These are phyloP conservation scores for Metschnikowia lachancei DNA, from an alignment of 805 yeast genomes.

Conservation along the genomic window DNA sequence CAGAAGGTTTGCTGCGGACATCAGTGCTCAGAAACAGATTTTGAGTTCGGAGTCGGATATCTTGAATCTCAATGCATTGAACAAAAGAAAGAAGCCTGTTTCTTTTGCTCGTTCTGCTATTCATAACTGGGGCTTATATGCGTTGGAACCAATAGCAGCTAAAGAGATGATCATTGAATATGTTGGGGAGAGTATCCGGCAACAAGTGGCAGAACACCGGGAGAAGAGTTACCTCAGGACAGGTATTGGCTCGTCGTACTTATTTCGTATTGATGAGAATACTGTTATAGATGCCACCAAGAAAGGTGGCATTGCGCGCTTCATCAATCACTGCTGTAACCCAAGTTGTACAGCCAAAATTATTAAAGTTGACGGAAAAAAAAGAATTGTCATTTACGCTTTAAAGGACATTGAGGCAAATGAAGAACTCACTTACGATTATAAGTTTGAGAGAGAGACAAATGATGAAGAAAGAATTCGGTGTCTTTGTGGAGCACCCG, in stretches of 20 bases:
- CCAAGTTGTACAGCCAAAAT: constrained; percentile 98
- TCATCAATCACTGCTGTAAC: constrained; percentile 94
- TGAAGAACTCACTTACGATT: constrained; percentile 93
- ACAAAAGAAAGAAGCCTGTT: constrained; percentile 88
- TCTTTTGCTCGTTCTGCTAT: constrained; percentile 96
- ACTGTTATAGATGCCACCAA: constrained; percentile 97
- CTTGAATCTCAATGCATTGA: constrained; percentile 78
- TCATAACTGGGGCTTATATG: constrained; percentile 97
- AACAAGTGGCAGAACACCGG: constrained; percentile 89
- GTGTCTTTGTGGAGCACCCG: constrained; percentile 93
- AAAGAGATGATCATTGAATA: constrained; percentile 97
- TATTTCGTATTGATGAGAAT: constrained; percentile 89
- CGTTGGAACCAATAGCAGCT: constrained; percentile 91
- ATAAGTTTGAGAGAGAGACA: constrained; percentile 88
- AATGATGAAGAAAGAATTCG: constrained; percentile 84
- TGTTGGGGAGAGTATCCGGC: constrained; percentile 92
- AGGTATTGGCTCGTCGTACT: constrained; percentile 93
- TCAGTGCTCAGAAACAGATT: constrained; percentile 72
- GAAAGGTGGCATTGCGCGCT: constrained; percentile 94
- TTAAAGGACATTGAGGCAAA: constrained; percentile 81
- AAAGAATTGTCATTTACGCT: constrained; percentile 93
- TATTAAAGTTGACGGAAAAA: constrained; percentile 89
- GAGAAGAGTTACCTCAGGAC: constrained; percentile 81
- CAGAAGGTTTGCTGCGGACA: constrained; percentile 85
- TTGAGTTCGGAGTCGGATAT: constrained; percentile 81